These are phyloP conservation scores for Trichoderma arundinaceum DNA, from an alignment of 2,329 filamentous ascomycete species.

Conservation along the genomic window DNA sequence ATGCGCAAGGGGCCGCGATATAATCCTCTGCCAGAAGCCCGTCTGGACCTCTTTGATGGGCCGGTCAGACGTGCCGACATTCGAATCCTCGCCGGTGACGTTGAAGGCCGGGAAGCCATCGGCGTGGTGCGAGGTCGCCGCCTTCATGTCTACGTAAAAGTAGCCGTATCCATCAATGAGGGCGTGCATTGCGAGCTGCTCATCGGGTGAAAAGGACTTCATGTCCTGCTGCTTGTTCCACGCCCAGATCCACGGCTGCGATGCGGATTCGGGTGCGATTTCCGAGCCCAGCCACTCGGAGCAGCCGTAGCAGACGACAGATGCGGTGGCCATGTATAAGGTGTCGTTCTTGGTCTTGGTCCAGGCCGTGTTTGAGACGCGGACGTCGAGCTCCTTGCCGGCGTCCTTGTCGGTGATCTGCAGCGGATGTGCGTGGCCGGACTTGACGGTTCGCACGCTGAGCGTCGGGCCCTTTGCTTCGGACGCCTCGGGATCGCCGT, in stretches of 20 bases:
- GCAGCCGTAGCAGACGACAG: constrained; percentile 38
- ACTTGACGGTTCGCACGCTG: constrained; percentile 33
- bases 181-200: constrained; percentile 32
- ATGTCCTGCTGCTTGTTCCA: constrained; percentile 38
- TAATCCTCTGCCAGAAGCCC: constrained; percentile 1
- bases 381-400: constrained; percentile 29
- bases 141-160: constrained; percentile 36
- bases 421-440: constrained; percentile 29
- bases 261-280: constrained; percentile 33
- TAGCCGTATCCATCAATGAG: constrained; percentile 31
- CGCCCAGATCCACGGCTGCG: constrained; percentile 40
- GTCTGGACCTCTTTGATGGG: constrained; percentile 7
- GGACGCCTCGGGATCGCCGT: constrained; percentile 33
- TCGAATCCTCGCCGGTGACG: background rate
- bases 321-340: constrained; percentile 32
- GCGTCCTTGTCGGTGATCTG: constrained; percentile 12
- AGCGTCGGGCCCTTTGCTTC: constrained; percentile 11
- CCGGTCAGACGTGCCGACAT: constrained; percentile 31
- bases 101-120: constrained; percentile 29
- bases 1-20: constrained; percentile 24
- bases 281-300: constrained; percentile 34
- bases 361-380: constrained; percentile 32
- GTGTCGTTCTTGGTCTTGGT: background rate
- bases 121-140: constrained; percentile 31
- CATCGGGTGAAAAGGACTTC: constrained; percentile 31